A percentile compares a stretch with the other conserved stretches of the same genome.
Conservation (phyloP, 179 eudicot genomes). For the Camellia oleifera region DNA sequence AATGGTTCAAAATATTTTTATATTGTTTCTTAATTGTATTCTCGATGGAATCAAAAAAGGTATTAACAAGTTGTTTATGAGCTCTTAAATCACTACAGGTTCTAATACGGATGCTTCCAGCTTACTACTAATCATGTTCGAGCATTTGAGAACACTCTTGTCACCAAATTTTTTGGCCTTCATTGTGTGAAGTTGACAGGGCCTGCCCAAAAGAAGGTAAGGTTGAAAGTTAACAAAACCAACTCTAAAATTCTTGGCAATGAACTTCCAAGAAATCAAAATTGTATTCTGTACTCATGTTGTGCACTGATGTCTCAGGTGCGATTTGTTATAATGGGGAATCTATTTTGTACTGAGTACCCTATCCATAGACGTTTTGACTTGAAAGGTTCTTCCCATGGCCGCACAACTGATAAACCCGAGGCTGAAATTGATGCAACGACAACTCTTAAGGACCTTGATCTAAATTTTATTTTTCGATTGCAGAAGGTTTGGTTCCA, state of each 20-base stretch:
- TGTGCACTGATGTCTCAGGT: slow-evolving; percentile 45
- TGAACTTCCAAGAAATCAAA: neutral
- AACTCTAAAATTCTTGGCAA: neutral
- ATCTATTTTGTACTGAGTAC: slow-evolving; percentile 77
- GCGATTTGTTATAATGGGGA: slow-evolving; percentile 93
- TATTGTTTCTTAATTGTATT: neutral
- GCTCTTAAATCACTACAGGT: slow-evolving; percentile 46
- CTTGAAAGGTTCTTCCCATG: slow-evolving; percentile 93
- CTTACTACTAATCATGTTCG: slow-evolving; percentile 84
- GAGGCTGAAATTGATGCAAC: slow-evolving; percentile 84
- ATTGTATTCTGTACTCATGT: neutral
- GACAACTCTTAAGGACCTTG: slow-evolving; percentile 89
- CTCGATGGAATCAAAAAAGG: neutral
- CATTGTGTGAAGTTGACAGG: slow-evolving; percentile 92
- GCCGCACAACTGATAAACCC: slow-evolving; percentile 75
- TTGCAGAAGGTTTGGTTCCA: slow-evolving; percentile 78
- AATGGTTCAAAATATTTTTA: neutral
- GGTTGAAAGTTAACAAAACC: slow-evolving; percentile 13
- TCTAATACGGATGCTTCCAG: slow-evolving; percentile 91
- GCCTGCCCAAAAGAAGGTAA: slow-evolving; percentile 83
- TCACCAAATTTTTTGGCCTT: slow-evolving; percentile 86
- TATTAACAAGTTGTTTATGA: neutral
- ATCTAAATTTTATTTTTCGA: slow-evolving; percentile 75
- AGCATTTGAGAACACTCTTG: slow-evolving; percentile 74
- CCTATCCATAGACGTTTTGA: slow-evolving; percentile 89